Evolutionary conservation across 1,284 basidiomycete genomes (phyloP).

Genomic region (Caloboletus inedulis): DNA sequence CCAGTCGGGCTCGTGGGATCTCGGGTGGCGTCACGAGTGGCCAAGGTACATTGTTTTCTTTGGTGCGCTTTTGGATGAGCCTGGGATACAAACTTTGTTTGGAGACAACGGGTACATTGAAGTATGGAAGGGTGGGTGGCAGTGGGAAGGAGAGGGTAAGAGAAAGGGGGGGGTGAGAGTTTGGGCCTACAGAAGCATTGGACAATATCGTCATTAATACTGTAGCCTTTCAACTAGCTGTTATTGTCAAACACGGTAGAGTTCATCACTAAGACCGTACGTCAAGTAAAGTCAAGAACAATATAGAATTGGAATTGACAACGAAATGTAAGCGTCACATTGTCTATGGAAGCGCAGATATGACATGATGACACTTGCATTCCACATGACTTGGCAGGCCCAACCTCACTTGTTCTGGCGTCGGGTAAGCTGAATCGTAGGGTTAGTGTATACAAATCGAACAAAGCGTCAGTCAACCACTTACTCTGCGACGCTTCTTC

Average conservation of each 20-base stretch:
- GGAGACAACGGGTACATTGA: slow-evolving; percentile 61
- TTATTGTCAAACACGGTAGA: neutral
- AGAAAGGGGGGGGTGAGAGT: slow-evolving; percentile 79
- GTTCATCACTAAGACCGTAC: neutral
- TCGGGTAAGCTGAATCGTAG: slow-evolving; percentile 27
- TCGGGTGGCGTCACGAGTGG: slow-evolving; percentile 69
- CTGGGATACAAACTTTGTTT: slow-evolving; percentile 52
- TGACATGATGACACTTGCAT: neutral
- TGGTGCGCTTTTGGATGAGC: slow-evolving; percentile 59
- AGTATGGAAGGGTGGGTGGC: slow-evolving; percentile 63
- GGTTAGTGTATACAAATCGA: slow-evolving; percentile 12
- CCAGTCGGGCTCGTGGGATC: slow-evolving; percentile 29
- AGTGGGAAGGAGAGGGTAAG: slow-evolving; percentile 79
- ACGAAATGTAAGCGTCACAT: neutral
- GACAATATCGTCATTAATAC: neutral
- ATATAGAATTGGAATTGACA: slow-evolving; percentile 1
- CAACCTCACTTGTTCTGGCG: slow-evolving; percentile 32
- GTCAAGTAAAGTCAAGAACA: neutral
- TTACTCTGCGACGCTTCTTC: slow-evolving; percentile 46
- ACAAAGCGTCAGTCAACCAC: slow-evolving; percentile 11
- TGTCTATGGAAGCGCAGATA: slow-evolving; percentile 12
- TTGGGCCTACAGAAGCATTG: slow-evolving; percentile 39
- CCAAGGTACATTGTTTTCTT: slow-evolving; percentile 81
- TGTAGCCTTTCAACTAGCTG: neutral
- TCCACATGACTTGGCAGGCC: neutral